Base-by-base conservation (phyloP, 2,329 filamentous ascomycete genomes). In the Pezicula neosporulosa region DNA sequence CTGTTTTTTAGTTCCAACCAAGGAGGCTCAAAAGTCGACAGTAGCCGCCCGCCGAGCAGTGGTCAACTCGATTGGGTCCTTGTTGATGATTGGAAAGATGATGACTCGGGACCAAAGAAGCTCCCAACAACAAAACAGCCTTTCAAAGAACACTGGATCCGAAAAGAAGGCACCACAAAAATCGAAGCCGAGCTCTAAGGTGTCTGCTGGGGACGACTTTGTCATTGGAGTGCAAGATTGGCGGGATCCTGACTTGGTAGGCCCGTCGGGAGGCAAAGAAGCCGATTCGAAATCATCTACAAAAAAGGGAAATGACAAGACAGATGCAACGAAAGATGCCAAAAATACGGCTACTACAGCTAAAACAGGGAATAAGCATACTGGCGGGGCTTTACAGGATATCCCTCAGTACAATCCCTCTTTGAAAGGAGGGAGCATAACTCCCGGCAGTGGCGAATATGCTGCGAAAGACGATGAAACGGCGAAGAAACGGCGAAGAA, bases 201-300 rank as follows among this genome's bases (percentile, higher is more conserved):
- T 45, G 13, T 54, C 59, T n/a, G 51, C 65, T 19, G 68, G 73
- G 44, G 86, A 90, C 65, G 81, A 78, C 51, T 93, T 92, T 65
- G 78, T 88, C 42, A 92, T 93, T 61, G 89, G 89, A n/a, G 83
- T 91, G 12, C 87, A 94, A 58, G 89, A 94, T 65, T 93, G 89
- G 89, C 81, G 89, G 58, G 89, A 94, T 66, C 86, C 88, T 6
- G 88, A 90, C 65, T 72, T 90, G 16, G 74, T 90, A 19, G 76
- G 54, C n/a, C 44, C 58, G 5, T 39, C 55, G 13, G 58, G 56
- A 13, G 48, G 47, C 37, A 64, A 63, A 37, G 59, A 63, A 46
- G 56, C 64, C 19, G 59, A 30, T 55, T 46, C 19, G 53, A 64
- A 56, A 44, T 50, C 18, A 46, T 15, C 49, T 12, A 60, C 57